Conservation (phyloP, 164 flowering plant species). For the Houttuynia cordata region DNA sequence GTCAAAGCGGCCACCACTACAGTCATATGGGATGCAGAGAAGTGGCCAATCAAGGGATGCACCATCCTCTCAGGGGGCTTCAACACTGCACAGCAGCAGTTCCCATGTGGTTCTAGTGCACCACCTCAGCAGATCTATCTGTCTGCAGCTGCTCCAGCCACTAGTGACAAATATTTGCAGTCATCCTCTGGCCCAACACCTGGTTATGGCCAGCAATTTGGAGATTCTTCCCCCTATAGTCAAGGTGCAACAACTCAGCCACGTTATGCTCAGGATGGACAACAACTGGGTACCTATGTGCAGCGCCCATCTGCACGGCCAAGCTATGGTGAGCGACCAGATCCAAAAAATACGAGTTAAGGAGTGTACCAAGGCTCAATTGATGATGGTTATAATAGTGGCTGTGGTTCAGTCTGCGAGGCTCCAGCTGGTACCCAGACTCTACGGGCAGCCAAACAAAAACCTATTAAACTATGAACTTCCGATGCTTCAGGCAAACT, state of each 20-base stretch:
- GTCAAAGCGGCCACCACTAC: constrained; percentile 41
- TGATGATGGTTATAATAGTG: constrained; percentile 23
- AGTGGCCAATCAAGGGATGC: constrained; percentile 43
- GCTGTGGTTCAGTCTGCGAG: constrained; percentile 19
- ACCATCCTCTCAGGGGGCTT: constrained; percentile 43
- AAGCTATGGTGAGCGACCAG: constrained; percentile 48
- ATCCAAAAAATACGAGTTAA: constrained; percentile 31
- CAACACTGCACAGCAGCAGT: constrained; percentile 43
- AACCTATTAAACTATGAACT: constrained; percentile 50
- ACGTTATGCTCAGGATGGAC: constrained; percentile 39
- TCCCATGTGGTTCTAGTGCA: constrained; percentile 42
- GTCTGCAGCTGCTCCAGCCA: constrained; percentile 36
- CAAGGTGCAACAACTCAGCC: constrained; percentile 25
- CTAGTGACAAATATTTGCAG: constrained; percentile 47
- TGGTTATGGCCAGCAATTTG: constrained; percentile 25
- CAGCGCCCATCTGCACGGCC: constrained; percentile 45
- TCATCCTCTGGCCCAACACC: constrained; percentile 29
- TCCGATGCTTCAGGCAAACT: constrained; percentile 18
- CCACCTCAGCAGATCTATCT: constrained; percentile 46
- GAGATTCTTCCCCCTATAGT: constrained; percentile 5
- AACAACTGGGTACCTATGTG: constrained; percentile 41
- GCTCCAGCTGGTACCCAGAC: constrained; percentile 31
- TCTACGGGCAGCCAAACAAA: constrained; percentile 40
- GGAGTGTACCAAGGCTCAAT: constrained; percentile 42
- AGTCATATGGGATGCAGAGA: constrained; percentile 53